phyloP scores from a whole-genome alignment of 306 rosid genomes.

The Vigna mungo region DNA sequence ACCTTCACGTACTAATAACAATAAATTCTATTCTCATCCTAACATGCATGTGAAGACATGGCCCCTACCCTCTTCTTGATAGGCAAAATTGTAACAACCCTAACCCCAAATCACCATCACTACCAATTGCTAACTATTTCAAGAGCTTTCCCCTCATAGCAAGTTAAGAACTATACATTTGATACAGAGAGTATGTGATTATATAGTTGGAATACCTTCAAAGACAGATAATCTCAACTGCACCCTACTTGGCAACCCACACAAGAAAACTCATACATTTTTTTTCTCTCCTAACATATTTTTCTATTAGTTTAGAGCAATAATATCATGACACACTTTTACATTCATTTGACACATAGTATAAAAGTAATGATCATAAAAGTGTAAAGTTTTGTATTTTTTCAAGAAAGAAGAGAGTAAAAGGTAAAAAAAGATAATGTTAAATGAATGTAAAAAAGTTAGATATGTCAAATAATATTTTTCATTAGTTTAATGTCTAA shows the following conservation, averaged over 20 bases:
- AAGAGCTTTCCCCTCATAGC: neutral
- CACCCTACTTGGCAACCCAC: neutral
- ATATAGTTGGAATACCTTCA: neutral
- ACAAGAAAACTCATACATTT: too few species aligned
- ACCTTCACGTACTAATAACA: constrained; percentile 39
- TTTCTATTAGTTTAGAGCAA: too few species aligned
- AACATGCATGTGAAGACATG: constrained; percentile 47
- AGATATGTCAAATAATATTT: too few species aligned
- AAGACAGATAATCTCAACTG: neutral
- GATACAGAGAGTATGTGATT: neutral
- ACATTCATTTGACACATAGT: too few species aligned
- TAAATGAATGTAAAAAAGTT: too few species aligned
- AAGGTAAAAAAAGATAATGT: too few species aligned
- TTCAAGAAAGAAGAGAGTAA: too few species aligned
- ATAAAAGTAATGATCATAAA: too few species aligned
- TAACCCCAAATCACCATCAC: constrained; percentile 41
- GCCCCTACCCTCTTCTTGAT: constrained; percentile 37
- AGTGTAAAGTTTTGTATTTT: too few species aligned
- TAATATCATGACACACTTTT: too few species aligned
- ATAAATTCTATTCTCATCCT: constrained; percentile 27
- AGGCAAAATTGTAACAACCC: constrained; percentile 23
- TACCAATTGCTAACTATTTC: constrained; percentile 14
- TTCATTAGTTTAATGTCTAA: too few species aligned
- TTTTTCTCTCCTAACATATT: too few species aligned
- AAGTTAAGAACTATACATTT: constrained; percentile 8